Conservation (phyloP, 2,329 filamentous ascomycete species). For the Exophiala xenobiotica region DNA sequence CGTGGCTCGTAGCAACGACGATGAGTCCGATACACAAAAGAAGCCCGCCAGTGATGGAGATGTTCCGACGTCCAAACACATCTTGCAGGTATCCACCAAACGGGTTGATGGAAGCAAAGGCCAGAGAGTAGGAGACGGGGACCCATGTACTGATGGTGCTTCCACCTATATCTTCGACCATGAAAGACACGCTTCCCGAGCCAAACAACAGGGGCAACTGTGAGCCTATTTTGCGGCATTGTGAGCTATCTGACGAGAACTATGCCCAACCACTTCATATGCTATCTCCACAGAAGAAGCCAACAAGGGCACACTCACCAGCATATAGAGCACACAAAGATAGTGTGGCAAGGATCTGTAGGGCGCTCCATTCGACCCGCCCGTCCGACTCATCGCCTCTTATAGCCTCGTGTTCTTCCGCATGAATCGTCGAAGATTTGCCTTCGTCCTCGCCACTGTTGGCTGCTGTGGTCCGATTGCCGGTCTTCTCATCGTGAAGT, state of each 20-base stretch:
- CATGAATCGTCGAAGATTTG: too few relatives aligned
- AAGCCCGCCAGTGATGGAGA: conserved; percentile 12
- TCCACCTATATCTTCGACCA: conserved; percentile 7
- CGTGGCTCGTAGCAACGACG: conserved; percentile 10
- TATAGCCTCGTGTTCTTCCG: too few relatives aligned
- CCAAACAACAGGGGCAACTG: conserved; percentile 17
- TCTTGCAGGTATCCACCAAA: conserved; percentile 20
- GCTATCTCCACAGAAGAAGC: too few relatives aligned
- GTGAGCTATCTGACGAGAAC: neutral
- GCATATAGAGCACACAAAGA: neutral
- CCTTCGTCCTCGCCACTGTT: too few relatives aligned
- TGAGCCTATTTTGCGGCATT: conserved; percentile 6
- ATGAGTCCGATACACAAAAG: conserved; percentile 9
- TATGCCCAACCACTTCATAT: too few relatives aligned
- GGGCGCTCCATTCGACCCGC: conserved; percentile 1
- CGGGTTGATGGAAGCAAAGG: conserved; percentile 12
- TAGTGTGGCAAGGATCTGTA: neutral
- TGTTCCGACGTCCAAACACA: conserved; percentile 16
- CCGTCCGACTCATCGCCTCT: conserved; percentile 11
- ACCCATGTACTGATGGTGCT: conserved; percentile 8
- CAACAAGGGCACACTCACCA: too few relatives aligned
- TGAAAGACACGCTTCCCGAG: conserved; percentile 15
- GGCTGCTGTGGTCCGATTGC: too few relatives aligned
- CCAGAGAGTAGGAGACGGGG: conserved; percentile 13
- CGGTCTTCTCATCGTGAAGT: too few relatives aligned